A percentile compares a stretch with the other conserved stretches of the same genome.
Evolutionary conservation across 768 basidiomycete genomes (phyloP).

Genomic region (Fibroporia radiculosa): DNA sequence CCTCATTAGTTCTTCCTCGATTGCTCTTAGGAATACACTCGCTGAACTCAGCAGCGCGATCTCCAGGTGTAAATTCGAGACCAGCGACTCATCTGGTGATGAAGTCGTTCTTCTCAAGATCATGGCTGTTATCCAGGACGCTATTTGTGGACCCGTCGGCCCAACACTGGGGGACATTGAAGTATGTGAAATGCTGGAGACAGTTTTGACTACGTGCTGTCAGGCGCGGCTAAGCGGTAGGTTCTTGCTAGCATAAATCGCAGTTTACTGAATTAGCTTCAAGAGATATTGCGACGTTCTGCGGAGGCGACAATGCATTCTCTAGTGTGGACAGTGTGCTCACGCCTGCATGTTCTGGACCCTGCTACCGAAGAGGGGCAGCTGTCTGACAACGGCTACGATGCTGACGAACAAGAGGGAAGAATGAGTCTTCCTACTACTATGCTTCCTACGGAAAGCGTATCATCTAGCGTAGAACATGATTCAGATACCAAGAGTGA

Average conservation of each 20-base stretch:
- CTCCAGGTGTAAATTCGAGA: conserved; percentile 97
- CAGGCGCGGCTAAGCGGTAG: conserved; percentile 93
- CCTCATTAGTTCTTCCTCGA: conserved; percentile 52
- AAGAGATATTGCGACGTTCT: conserved; percentile 81
- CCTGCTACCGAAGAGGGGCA: conserved; percentile 63
- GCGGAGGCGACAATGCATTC: conserved; percentile 87
- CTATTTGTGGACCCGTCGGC: conserved; percentile 65
- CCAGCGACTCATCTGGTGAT: conserved; percentile 94
- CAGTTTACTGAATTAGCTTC: neutral
- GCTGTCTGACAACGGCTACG: conserved; percentile 41
- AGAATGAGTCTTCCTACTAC: conserved; percentile 53
- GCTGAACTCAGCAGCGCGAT: conserved; percentile 82
- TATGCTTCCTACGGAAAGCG: conserved; percentile 14
- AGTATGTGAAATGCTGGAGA: conserved; percentile 97
- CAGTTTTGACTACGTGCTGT: conserved; percentile 93
- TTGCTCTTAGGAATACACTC: conserved; percentile 57
- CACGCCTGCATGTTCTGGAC: conserved; percentile 59
- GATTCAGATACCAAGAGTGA: neutral
- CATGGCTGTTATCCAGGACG: conserved; percentile 81
- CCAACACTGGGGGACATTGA: conserved; percentile 81
- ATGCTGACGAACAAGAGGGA: conserved; percentile 46
- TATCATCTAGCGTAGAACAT: neutral
- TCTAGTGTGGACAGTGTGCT: conserved; percentile 77
- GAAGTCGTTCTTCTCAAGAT: conserved; percentile 93
- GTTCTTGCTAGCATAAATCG: conserved; percentile 21